Conservation (phyloP, 768 basidiomycete species). For the Leccinum boreale region DNA sequence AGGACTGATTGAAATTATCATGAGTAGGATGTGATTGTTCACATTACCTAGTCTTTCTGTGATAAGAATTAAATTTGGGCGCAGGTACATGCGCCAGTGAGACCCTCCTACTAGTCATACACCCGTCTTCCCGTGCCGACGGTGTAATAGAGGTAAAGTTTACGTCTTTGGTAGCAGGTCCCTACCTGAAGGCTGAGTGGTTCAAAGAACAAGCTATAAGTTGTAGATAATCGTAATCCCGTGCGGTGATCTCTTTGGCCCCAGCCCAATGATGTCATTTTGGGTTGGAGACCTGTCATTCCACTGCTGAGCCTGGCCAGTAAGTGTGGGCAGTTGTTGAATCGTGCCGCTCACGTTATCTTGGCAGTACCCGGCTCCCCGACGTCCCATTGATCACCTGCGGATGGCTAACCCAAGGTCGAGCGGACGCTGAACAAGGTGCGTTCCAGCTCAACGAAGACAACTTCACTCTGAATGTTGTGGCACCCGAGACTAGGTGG, state of each 20-base stretch:
- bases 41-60: conserved; percentile 15
- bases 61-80: conserved; percentile 17
- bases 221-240: conserved; percentile 26
- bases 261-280: conserved; percentile 28
- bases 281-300: conserved; percentile 42
- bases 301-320: conserved; percentile 38
- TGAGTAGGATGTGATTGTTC: conserved; percentile 3
- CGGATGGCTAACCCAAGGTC: not conserved
- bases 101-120: not conserved
- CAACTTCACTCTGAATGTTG: conserved; percentile 28
- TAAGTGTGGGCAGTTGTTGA: conserved; percentile 18
- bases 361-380: not conserved
- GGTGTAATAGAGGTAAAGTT: conserved; percentile 16
- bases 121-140: not conserved
- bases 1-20: not conserved
- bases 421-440: conserved; percentile 26
- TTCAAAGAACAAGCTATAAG: conserved; percentile 20
- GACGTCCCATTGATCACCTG: not conserved
- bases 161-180: conserved; percentile 21
- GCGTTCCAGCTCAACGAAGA: conserved; percentile 43
- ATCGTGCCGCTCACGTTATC: conserved; percentile 28
- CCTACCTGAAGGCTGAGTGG: conserved; percentile 11
- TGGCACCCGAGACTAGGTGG: conserved; percentile 16
- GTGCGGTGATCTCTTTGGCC: conserved; percentile 21
- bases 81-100: conserved; percentile 22